Evolutionary conservation across 345 rosid genomes (phyloP).

Genomic region (Salix brachista): DNA sequence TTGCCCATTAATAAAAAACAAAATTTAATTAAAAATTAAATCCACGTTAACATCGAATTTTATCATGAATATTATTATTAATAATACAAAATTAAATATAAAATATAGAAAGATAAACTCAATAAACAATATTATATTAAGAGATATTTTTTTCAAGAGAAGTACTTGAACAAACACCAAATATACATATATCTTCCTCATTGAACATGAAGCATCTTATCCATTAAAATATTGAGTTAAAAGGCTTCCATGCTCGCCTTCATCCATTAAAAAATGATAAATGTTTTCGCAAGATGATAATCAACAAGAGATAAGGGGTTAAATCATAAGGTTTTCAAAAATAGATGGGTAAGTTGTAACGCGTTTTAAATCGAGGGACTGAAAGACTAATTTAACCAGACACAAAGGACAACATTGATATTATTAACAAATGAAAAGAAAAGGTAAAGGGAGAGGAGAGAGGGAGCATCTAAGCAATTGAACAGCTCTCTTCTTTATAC

Average conservation of each 20-base stretch:
- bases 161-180: neutral
- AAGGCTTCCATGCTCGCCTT: too few relatives aligned
- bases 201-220: too few relatives aligned
- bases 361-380: neutral
- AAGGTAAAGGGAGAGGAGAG: neutral
- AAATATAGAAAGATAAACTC: neutral
- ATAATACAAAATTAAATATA: neutral
- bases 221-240: too few relatives aligned
- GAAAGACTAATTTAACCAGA: neutral
- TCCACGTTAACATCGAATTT: too few relatives aligned
- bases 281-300: neutral
- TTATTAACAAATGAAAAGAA: neutral
- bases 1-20: too few relatives aligned
- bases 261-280: too few relatives aligned
- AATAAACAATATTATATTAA: neutral
- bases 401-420: neutral
- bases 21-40: too few relatives aligned
- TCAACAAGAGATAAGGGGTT: neutral
- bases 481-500: constrained; percentile 21
- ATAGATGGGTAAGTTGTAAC: neutral
- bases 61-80: too few relatives aligned
- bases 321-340: neutral
- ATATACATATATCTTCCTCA: too few relatives aligned
- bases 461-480: constrained; percentile 13
- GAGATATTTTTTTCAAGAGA: neutral